Evolutionary conservation across 108 stramenopile genomes (phyloP).

Genomic region (Conticribra weissflogii): DNA sequence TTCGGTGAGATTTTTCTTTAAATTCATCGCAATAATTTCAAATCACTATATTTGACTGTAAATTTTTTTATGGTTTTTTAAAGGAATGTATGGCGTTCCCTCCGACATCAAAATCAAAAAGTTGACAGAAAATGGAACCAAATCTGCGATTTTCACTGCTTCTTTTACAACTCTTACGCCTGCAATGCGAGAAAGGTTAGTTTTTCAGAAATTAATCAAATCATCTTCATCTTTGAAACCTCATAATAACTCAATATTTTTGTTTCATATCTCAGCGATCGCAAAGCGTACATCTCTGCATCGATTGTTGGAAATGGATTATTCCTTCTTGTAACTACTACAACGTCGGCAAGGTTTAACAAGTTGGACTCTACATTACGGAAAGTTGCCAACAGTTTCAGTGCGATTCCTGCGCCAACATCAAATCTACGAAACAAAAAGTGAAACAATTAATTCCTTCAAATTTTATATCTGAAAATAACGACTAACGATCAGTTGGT

Average conservation of each 20-base stretch:
- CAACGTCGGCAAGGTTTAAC: constrained; percentile 58
- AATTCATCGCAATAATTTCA: too few species aligned
- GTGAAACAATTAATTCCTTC: too few species aligned
- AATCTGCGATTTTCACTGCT: constrained; percentile 46
- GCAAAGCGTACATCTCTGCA: constrained; percentile 57
- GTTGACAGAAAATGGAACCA: constrained; percentile 1
- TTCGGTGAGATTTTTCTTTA: constrained; percentile 41
- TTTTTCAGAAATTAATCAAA: too few species aligned
- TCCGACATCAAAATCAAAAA: constrained; percentile 63
- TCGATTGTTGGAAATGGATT: constrained; percentile 44
- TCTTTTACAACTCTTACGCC: constrained; percentile 80
- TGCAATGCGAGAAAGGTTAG: constrained; percentile 72
- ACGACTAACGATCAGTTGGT: too few species aligned
- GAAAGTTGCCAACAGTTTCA: constrained; percentile 56
- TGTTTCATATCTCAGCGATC: constrained; percentile 42
- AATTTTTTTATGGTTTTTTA: background rate
- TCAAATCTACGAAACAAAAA: constrained; percentile 41
- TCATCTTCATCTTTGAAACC: too few species aligned
- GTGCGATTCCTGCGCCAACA: constrained; percentile 63
- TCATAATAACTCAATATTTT: background rate
- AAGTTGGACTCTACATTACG: constrained; percentile 52
- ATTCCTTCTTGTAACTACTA: constrained; percentile 66
- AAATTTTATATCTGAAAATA: too few species aligned
- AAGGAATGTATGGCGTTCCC: constrained; percentile 62
- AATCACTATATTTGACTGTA: background rate